Evolutionary conservation across 805 yeast genomes (phyloP), one percentile per base, ranked within the genome.

Genomic region (Metschnikowia drakensbergensis): DNA sequence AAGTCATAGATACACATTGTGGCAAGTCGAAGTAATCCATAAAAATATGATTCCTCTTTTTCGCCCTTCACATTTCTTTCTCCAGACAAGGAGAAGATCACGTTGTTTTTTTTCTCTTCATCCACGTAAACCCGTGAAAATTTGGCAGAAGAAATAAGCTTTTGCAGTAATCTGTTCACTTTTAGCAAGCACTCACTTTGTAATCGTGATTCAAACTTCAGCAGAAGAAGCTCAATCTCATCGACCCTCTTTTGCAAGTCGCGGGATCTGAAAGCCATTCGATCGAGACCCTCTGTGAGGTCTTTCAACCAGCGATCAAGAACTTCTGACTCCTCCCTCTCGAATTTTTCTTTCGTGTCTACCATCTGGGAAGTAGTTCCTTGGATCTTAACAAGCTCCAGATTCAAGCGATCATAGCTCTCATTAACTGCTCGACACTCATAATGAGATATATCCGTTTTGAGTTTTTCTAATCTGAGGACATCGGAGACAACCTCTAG

Each of bases 181-280:
- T 67, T 68, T 10, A 47, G 44, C 36, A 55, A 46, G 38, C 66
- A 61, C 37, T 69, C 67, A 25, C 59, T 60, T 46, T 63, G 57
- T 27, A 69, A 49, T 48, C 63, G 66, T 11, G 55, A 39, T 42
- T 63, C 65, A 44, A 71, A 59, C 8, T 61, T 41, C 38, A 58
- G 59, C 32, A 64, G 55, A 47, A 63, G 65, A 28, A 67, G 69
- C 29, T 72, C 75, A 32, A 72, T 57, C 52, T 72, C 77, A 44
- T 66, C 71, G 37, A 72, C 62, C 46, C 75, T 57, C 48, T 71
- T 71, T 29, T 57, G 59, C 4, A 72, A 68, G n/a, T 71, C 68
- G 46, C 75, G 59, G 3, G 75, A 65, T 46, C 74, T 73, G 49
- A 72, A 72, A 2, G 66, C 55, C 50, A 72, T 59, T 42, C 74